Percentiles rank a stretch among this genome's conserved stretches.
Conservation (phyloP, 768 basidiomycete species). For the Mycena vitilis region DNA sequence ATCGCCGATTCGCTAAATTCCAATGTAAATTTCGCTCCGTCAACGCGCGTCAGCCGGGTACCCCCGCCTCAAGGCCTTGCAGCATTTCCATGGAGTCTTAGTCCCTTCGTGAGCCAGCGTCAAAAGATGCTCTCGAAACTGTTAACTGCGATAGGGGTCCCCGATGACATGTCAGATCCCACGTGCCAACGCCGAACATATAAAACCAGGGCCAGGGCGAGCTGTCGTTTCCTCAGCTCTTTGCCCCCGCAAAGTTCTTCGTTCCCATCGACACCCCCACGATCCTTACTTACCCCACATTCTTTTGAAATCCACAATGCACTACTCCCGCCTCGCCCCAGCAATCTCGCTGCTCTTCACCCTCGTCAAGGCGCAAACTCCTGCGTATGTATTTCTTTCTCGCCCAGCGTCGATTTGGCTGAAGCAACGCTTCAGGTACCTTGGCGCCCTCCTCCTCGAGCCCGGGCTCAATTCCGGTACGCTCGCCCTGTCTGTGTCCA, state of each 20-base stretch:
- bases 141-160: too few relatives aligned
- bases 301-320: slow-evolving; percentile 31
- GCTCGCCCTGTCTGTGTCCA: slow-evolving; percentile 23
- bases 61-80: too few relatives aligned
- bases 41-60: too few relatives aligned
- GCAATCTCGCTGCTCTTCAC: slow-evolving; percentile 34
- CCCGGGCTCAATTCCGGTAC: slow-evolving; percentile 56
- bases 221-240: slow-evolving; percentile 3
- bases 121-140: too few relatives aligned
- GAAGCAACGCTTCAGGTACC: slow-evolving; percentile 47
- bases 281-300: slow-evolving; percentile 32
- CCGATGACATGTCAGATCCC: too few relatives aligned
- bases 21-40: too few relatives aligned
- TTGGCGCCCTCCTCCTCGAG: slow-evolving; percentile 56
- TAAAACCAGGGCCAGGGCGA: too few relatives aligned
- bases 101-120: too few relatives aligned
- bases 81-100: too few relatives aligned
- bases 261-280: slow-evolving; percentile 20
- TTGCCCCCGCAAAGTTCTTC: slow-evolving; percentile 31
- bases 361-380: slow-evolving; percentile 40
- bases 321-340: slow-evolving; percentile 22
- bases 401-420: neutral
- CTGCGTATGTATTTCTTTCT: slow-evolving; percentile 29
- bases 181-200: too few relatives aligned
- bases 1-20: too few relatives aligned